Evolutionary conservation across 2,329 filamentous ascomycete genomes (phyloP).

Genomic region (Mycosphaerella sp.): DNA sequence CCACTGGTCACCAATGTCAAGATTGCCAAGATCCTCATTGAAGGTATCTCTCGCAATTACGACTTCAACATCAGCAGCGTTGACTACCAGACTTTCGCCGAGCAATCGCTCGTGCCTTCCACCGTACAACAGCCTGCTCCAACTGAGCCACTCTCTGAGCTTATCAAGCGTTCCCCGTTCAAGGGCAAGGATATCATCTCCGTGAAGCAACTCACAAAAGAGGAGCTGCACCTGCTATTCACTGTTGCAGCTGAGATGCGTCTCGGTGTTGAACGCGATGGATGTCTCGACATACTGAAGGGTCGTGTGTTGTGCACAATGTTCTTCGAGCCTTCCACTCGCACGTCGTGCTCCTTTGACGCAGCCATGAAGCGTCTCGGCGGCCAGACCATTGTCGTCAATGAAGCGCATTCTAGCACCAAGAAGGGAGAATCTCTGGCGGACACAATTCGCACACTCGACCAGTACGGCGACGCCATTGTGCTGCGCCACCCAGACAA

Average conservation of each 20-base stretch:
- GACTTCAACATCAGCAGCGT: conserved; percentile 74
- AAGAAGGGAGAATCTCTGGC: conserved; percentile 92
- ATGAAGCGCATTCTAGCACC: conserved; percentile 78
- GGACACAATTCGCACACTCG: conserved; percentile 88
- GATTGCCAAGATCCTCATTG: conserved; percentile 94
- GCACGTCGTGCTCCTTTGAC: conserved; percentile 93
- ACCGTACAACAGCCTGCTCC: conserved; percentile 42
- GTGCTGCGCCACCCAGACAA: conserved; percentile 92
- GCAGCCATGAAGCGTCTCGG: conserved; percentile 97
- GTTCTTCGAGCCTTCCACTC: conserved; percentile 96
- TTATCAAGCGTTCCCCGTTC: conserved; percentile 77
- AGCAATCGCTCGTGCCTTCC: conserved; percentile 32
- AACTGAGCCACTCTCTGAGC: conserved; percentile 56
- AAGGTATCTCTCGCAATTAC: conserved; percentile 86
- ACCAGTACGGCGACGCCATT: conserved; percentile 89
- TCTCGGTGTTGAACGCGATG: conserved; percentile 84
- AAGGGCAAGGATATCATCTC: conserved; percentile 86
- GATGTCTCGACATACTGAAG: conserved; percentile 78
- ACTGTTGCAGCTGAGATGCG: conserved; percentile 98
- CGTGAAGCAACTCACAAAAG: conserved; percentile 80
- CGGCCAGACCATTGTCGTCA: conserved; percentile 74
- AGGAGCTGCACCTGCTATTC: conserved; percentile 88
- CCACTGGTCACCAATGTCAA: conserved; percentile 98
- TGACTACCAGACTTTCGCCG: conserved; percentile 79
- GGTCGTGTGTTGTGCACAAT: conserved; percentile 83